These are phyloP conservation scores for Blakeslea trispora DNA, from an alignment of 371 early-diverging fungal genomes.

Conservation along the genomic window DNA sequence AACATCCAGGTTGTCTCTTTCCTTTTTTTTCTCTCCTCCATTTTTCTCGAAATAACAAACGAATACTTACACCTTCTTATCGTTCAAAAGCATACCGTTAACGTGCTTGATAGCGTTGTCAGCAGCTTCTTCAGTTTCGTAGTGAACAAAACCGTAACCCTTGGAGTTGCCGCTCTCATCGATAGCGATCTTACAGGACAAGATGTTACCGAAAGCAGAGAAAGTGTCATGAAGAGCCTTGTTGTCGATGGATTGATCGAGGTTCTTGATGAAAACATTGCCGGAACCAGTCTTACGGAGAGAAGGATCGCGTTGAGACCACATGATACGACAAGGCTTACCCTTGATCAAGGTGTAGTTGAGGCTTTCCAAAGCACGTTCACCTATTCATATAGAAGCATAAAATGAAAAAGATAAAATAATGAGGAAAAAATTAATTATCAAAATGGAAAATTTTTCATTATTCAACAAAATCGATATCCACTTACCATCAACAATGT, in stretches of 20 bases:
- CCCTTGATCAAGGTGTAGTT: constrained; percentile 96
- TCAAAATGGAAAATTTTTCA: constrained; percentile 7
- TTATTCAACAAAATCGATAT: not conserved
- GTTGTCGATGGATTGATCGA: constrained; percentile 95
- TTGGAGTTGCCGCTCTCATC: constrained; percentile 85
- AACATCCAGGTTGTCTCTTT: not conserved
- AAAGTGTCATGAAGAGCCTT: constrained; percentile 99
- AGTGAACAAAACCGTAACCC: constrained; percentile 99
- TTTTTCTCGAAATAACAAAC: constrained; percentile 4
- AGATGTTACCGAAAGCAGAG: constrained; percentile 97
- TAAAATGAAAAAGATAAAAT: constrained; percentile 13
- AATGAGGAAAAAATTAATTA: not conserved
- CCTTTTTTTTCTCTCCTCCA: constrained; percentile 6
- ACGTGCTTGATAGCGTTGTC: constrained; percentile 96
- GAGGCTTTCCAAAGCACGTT: constrained; percentile 91
- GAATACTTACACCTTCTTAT: constrained; percentile 77
- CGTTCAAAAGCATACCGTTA: constrained; percentile 98
- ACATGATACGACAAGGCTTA: constrained; percentile 98
- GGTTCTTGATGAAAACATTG: constrained; percentile 99
- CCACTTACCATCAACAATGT: constrained; percentile 67
- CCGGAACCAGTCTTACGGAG: constrained; percentile 92
- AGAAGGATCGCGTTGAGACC: constrained; percentile 98
- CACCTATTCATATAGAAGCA: too few relatives aligned
- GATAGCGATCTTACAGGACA: constrained; percentile 97
- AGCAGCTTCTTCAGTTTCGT: constrained; percentile 95